Base-by-base conservation (phyloP, 2,329 filamentous ascomycete species). In the Venturia oleaginea region DNA sequence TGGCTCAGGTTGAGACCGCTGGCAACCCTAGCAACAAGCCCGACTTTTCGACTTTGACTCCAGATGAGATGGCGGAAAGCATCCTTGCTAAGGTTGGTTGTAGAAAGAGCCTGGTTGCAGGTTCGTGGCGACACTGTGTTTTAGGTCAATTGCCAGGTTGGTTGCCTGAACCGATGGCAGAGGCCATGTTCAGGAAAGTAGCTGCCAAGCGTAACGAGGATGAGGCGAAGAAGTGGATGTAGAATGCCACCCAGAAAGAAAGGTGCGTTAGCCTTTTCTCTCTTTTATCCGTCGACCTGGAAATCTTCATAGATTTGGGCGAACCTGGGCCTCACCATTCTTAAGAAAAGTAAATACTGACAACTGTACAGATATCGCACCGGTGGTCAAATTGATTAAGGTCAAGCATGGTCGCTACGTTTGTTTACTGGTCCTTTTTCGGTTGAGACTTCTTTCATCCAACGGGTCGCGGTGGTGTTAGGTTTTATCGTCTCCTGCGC, bases 1-100 rank as follows among this genome's bases (percentile, higher is more conserved):
- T 65, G 15, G 63, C 34, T 10, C 30, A 40, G n/a, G 57, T 61
- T 3, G n/a, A 65, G 19, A 65, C 63, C 10, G 17, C 55, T 22
- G 63, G 63, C 30, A 43, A 59, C 22, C 55, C 55, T 8, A 34
- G 15, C 8, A 55, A 61, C 10, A 54, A 27, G n/a, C 38, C 40
- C 40, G 42, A 43, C 19, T 46, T 37, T 40, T 48, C 59, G 27
- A 38, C 30, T 15, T 51, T 61, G 57, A 61, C 37, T 22, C 63
- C 63, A 27, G 30, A 43, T 38, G 46, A 48, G 38, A 22, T 61
- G 22, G 63, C 63, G 17, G n/a, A 61, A 40, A 59, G 37, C n/a
- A 61, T 43, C 32, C 42, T 65, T 10, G 55, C n/a, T 54, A 61
- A 40, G 40, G n/a, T 46, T 40, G 63, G 63, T 30, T 65, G 63